Conservation (phyloP, 306 rosid genomes). For the Hippophae gyantsensis region DNA sequence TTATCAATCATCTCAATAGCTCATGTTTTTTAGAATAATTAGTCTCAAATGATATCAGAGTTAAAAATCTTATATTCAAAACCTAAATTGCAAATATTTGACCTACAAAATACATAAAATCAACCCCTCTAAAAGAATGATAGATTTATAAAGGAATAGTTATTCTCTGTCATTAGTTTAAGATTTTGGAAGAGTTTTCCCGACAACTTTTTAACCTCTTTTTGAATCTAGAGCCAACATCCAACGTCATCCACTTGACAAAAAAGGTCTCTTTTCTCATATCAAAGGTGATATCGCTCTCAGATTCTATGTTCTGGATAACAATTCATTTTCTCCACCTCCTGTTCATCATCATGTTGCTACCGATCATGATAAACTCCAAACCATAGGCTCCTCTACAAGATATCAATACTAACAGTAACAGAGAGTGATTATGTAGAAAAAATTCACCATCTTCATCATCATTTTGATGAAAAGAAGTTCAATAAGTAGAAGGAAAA, state of each 20-base stretch:
- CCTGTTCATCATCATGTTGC: neutral
- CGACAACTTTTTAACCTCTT: neutral
- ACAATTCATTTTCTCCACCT: conserved; percentile 3
- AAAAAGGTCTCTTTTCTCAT: conserved; percentile 49
- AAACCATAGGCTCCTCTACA: conserved; percentile 34
- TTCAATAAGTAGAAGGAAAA: conserved; percentile 43
- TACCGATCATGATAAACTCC: no score
- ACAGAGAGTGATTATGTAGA: neutral
- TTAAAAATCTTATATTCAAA: no score
- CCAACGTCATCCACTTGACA: conserved; percentile 79
- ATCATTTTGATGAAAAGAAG: conserved; percentile 18
- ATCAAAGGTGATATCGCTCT: conserved; percentile 75
- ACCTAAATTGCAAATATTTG: no score
- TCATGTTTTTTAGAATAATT: no score
- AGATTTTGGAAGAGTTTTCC: no score
- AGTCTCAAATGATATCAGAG: no score
- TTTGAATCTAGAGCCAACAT: conserved; percentile 47
- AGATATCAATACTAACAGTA: conserved; percentile 48
- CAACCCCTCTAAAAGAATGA: no score
- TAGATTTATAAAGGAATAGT: no score
- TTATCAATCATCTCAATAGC: no score
- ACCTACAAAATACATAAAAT: no score
- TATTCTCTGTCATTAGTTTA: no score
- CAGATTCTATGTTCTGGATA: conserved; percentile 34
- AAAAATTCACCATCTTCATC: no score